Conservation (phyloP, 78 protist species). For the Guillardia theta region DNA sequence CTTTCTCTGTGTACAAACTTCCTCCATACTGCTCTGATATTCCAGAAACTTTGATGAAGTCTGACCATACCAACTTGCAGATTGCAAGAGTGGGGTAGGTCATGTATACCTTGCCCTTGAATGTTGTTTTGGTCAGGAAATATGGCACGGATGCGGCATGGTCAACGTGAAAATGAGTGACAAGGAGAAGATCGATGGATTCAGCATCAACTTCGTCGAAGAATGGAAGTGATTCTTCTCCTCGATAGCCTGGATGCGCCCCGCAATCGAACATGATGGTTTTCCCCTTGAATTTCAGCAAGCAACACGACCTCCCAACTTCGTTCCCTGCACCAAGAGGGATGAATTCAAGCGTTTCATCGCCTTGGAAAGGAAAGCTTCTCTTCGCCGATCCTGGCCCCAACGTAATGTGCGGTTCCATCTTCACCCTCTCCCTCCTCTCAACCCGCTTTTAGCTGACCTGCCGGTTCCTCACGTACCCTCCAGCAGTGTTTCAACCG, state of each 20-base stretch:
- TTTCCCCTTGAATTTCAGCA: constrained; percentile 81
- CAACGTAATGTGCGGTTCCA: not conserved
- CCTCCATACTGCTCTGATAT: constrained; percentile 19
- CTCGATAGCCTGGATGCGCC: not conserved
- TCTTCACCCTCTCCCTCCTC: too few species aligned
- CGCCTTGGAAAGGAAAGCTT: constrained; percentile 4
- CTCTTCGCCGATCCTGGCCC: not conserved
- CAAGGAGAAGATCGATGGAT: constrained; percentile 80
- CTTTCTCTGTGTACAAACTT: constrained; percentile 70
- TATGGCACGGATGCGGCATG: constrained; percentile 92
- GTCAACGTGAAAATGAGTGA: constrained; percentile 93
- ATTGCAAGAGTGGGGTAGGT: constrained; percentile 94
- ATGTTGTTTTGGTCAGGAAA: constrained; percentile 49
- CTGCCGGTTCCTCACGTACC: too few species aligned
- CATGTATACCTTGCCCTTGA: constrained; percentile 90
- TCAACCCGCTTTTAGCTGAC: too few species aligned
- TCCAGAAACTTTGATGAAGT: constrained; percentile 67
- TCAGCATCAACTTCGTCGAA: constrained; percentile 31
- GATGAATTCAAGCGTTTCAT: not conserved
- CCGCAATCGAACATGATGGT: constrained; percentile 82
- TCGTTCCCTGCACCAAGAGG: constrained; percentile 73
- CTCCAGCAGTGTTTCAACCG: too few species aligned
- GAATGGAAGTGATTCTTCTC: not conserved
- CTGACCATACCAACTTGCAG: constrained; percentile 73
- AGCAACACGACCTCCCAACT: constrained; percentile 91